Percentiles rank a stretch among this genome's conserved stretches.
These are phyloP conservation scores for Piloderma croceum DNA, from an alignment of 768 basidiomycete genomes.

Conservation along the genomic window DNA sequence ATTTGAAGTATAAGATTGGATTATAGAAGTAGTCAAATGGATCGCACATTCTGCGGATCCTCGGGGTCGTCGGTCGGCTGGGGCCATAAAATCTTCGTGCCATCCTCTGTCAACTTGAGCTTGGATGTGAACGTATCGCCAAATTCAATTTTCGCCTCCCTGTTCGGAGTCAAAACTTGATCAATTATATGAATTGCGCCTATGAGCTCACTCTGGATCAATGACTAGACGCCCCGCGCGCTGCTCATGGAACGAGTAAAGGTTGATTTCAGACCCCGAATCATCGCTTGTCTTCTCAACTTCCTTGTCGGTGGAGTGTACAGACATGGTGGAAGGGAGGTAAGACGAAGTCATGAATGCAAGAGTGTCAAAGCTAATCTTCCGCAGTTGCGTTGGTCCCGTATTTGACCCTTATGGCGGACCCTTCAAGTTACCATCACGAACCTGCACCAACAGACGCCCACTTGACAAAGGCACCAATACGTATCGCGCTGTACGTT, in stretches of 20 bases:
- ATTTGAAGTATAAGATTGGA: not conserved
- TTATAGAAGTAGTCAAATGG: not conserved
- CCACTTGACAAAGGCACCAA: too few relatives aligned
- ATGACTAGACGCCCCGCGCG: slow-evolving; percentile 56
- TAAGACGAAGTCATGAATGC: too few relatives aligned
- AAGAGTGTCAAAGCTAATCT: too few relatives aligned
- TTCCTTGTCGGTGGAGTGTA: too few relatives aligned
- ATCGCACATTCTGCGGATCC: slow-evolving; percentile 58
- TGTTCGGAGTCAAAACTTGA: slow-evolving; percentile 14
- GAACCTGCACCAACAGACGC: too few relatives aligned
- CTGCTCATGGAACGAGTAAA: slow-evolving; percentile 44
- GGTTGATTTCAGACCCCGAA: slow-evolving; percentile 24
- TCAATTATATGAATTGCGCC: not conserved
- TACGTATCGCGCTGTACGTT: too few relatives aligned
- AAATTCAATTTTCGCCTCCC: slow-evolving; percentile 59
- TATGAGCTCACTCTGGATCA: slow-evolving; percentile 47
- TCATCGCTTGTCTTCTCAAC: too few relatives aligned
- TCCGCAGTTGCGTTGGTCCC: too few relatives aligned
- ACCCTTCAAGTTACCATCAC: too few relatives aligned
- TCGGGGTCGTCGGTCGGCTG: slow-evolving; percentile 56
- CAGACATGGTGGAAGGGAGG: too few relatives aligned
- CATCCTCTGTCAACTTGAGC: slow-evolving; percentile 53
- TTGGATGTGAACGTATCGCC: slow-evolving; percentile 48
- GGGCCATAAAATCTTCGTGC: slow-evolving; percentile 61
- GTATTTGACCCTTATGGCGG: too few relatives aligned